Evolutionary conservation across 2,329 filamentous ascomycete genomes (phyloP).

Genomic region (Claviceps sp.): DNA sequence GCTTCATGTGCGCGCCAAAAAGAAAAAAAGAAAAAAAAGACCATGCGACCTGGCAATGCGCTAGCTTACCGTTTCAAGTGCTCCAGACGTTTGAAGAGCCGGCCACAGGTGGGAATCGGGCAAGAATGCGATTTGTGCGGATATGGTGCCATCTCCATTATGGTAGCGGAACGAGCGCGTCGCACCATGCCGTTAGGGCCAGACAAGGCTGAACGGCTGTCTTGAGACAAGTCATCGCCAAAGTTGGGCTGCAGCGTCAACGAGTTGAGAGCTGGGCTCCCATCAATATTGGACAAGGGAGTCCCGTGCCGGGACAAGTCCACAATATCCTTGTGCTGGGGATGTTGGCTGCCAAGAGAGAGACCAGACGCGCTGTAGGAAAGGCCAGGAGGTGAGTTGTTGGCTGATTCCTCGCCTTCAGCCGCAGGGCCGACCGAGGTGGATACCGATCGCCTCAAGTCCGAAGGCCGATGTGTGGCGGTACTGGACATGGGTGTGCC

Average conservation of each 20-base stretch:
- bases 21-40: background rate
- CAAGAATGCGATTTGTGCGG: constrained; percentile 97
- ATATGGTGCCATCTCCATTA: constrained; percentile 93
- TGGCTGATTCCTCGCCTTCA: constrained; percentile 64
- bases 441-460: constrained; percentile 82
- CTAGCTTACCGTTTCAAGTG: constrained; percentile 88
- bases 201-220: constrained; percentile 53
- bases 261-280: constrained; percentile 61
- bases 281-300: constrained; percentile 73
- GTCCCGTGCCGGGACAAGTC: constrained; percentile 83
- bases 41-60: constrained; percentile 7
- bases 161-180: constrained; percentile 82
- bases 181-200: constrained; percentile 66
- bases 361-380: constrained; percentile 59
- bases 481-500: constrained; percentile 52
- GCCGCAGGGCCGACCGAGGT: constrained; percentile 69
- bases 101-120: constrained; percentile 94
- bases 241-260: constrained; percentile 62
- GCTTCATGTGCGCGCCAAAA: background rate
- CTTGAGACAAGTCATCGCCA: constrained; percentile 48
- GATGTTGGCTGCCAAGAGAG: constrained; percentile 46
- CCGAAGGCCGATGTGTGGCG: constrained; percentile 64
- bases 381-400: constrained; percentile 67
- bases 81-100: constrained; percentile 96
- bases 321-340: constrained; percentile 60